Percentiles rank a stretch among this genome's conserved stretches.
Conservation (phyloP, 2,329 filamentous ascomycete genomes). For the Clathrospora elynae region DNA sequence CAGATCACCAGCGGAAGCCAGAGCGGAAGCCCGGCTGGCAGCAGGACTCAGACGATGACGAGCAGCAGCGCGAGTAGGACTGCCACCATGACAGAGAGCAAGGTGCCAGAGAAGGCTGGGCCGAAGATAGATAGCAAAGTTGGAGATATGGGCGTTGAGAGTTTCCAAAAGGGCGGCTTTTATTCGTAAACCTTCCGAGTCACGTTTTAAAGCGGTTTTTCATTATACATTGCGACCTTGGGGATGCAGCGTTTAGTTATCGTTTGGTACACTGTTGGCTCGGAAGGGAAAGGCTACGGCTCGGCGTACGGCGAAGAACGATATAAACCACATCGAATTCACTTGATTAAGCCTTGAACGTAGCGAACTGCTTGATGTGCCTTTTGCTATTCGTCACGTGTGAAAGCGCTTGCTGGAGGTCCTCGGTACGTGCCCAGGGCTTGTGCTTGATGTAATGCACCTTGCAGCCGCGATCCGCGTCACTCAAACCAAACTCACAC, state of each 20-base stretch:
- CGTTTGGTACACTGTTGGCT: conserved; percentile 18
- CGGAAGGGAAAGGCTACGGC: conserved; percentile 33
- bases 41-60: conserved; percentile 62
- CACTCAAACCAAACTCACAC: conserved; percentile 1
- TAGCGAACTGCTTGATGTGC: background rate
- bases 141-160: conserved; percentile 69
- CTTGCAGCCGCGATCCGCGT: conserved; percentile 5
- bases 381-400: no score
- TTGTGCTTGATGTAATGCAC: no score
- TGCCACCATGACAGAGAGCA: conserved; percentile 52
- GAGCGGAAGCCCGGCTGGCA: conserved; percentile 51
- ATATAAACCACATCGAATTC: conserved; percentile 11
- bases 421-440: background rate
- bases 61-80: conserved; percentile 50
- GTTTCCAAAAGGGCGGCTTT: conserved; percentile 73
- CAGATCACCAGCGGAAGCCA: conserved; percentile 53
- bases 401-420: background rate
- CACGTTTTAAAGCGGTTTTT: conserved; percentile 13
- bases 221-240: conserved; percentile 16
- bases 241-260: conserved; percentile 1
- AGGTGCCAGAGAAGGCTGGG: conserved; percentile 48
- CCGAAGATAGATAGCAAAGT: conserved; percentile 63
- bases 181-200: conserved; percentile 57
- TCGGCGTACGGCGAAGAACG: conserved; percentile 18
- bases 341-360: background rate